A percentile compares a stretch with the other conserved stretches of the same genome.
Conservation (phyloP, 2,329 filamentous ascomycete species). For the Acrocalymma vagum region DNA sequence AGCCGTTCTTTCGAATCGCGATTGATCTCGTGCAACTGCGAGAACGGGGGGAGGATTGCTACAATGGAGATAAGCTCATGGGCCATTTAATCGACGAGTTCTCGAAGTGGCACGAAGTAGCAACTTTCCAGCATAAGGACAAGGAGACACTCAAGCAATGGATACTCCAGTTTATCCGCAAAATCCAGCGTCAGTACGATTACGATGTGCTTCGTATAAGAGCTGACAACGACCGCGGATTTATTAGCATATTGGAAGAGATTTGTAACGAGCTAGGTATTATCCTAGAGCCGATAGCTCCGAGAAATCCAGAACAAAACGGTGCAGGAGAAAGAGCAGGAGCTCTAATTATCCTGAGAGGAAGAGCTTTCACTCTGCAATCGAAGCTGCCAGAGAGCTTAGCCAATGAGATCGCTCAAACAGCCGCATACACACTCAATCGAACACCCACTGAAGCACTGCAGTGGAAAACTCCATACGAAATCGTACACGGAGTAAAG, state of each 20-base stretch:
- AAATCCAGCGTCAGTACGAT: slow-evolving; percentile 6
- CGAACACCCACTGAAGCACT: slow-evolving; percentile 7
- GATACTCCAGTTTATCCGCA: neutral
- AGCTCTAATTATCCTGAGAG: slow-evolving; percentile 8
- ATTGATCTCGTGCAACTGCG: slow-evolving; percentile 9
- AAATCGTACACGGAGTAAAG: slow-evolving; percentile 9
- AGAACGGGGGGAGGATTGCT: slow-evolving; percentile 4
- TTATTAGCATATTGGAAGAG: neutral
- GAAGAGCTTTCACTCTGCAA: slow-evolving; percentile 4
- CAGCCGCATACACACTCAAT: slow-evolving; percentile 18
- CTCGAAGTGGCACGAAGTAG: slow-evolving; percentile 9
- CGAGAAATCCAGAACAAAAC: slow-evolving; percentile 8
- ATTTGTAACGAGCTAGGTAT: slow-evolving; percentile 3
- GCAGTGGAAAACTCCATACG: slow-evolving; percentile 14
- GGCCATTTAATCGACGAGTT: slow-evolving; percentile 2
- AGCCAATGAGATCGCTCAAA: slow-evolving; percentile 9
- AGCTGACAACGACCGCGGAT: slow-evolving; percentile 5
- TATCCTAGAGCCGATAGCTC: slow-evolving; percentile 3
- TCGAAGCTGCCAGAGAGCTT: slow-evolving; percentile 8
- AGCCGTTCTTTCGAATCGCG: slow-evolving; percentile 3
- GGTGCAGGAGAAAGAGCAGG: slow-evolving; percentile 8
- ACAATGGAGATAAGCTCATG: slow-evolving; percentile 7
- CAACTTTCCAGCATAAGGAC: slow-evolving; percentile 3
- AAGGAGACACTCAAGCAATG: slow-evolving; percentile 6
- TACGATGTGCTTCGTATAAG: neutral